phyloP scores from a whole-genome alignment of 1,139 yeast species.

The Zygotorulaspora mrakii region DNA sequence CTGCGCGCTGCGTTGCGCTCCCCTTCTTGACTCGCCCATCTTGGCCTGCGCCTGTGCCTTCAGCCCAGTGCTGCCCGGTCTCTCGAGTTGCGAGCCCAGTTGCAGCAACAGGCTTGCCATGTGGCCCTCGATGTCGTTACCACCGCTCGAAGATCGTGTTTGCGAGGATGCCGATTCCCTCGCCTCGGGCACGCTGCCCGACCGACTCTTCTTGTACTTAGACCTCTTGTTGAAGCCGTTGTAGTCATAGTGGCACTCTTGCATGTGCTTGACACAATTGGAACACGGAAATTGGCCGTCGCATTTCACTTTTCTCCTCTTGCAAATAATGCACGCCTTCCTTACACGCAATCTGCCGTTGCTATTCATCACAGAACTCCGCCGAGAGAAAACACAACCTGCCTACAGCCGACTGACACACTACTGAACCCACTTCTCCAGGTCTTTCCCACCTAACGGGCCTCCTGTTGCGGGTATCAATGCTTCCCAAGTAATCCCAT shows the following conservation, averaged over 20 bases:
- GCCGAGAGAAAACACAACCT: no score
- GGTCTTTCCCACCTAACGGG: no score
- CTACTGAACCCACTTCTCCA: no score
- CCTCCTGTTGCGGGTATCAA: no score
- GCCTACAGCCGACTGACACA: no score
- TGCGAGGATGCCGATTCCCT: no score
- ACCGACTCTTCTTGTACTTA: background rate
- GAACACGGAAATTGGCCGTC: slow-evolving; percentile 55
- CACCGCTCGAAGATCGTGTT: background rate
- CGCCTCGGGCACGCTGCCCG: slow-evolving; percentile 1
- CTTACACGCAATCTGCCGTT: slow-evolving; percentile 44
- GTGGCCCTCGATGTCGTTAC: slow-evolving; percentile 1
- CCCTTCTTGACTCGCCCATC: background rate
- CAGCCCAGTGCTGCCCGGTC: background rate
- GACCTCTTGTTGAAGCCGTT: slow-evolving; percentile 6
- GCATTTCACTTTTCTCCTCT: slow-evolving; percentile 59
- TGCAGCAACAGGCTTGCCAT: slow-evolving; percentile 8
- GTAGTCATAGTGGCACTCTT: slow-evolving; percentile 40
- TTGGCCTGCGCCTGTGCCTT: background rate
- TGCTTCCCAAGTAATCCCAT: no score
- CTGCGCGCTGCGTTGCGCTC: no score
- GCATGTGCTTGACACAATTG: slow-evolving; percentile 46
- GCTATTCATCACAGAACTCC: slow-evolving; percentile 2
- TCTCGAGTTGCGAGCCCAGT: slow-evolving; percentile 7
- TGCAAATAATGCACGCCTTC: slow-evolving; percentile 60